Evolutionary conservation across 2,329 filamentous ascomycete genomes (phyloP), one percentile per base, ranked within the genome.

Genomic region (Chaetomiaceae sp.): DNA sequence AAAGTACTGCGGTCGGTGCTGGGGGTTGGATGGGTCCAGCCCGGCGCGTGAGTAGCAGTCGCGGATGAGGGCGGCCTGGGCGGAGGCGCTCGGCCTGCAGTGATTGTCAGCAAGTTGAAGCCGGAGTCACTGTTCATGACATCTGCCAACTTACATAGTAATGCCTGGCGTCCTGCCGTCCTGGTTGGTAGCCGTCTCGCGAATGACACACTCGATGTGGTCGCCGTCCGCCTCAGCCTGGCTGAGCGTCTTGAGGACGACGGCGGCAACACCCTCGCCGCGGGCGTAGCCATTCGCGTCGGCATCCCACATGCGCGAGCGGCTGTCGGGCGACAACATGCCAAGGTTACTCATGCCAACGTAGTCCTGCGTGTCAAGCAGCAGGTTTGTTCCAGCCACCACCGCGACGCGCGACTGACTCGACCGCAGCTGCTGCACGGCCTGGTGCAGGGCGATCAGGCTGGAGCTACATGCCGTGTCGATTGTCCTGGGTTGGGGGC

Each of bases 201-300:
- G 65, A 38, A 76, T 68, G n/a, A 75, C 50, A 15, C 60, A 65
- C 8, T 64, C 56, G 35, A 74, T 69, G 0, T 45, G 24, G 24
- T 68, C 62, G 0, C 71, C 69, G 39, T 75, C 73, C 4, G 58
- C 57, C 9, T 79, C 44, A 0, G 76, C 77, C 26, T 64, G 62
- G 7, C 65, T 64, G 4, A 67, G 56, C 2, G 53, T 63, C 57
- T 79, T 79, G 1, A 79, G 47, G 0, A 77, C 48, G 0, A 79
- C 30, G 3, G 67, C 63, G 0, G 64, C 69, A 14, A 71, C 54
- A 3, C 74, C 76, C 49, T 79, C 76, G 1, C 74, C 75, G 12
- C 75, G 64, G 2, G 65, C 73, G 51, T 78, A 80, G 0, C 76
- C 77, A 43, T 74, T 65, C 0, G 70, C 76, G 8, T 56, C 54